phyloP scores from a whole-genome alignment of 1,284 basidiomycete species.

The Papiliotrema terrestris region DNA sequence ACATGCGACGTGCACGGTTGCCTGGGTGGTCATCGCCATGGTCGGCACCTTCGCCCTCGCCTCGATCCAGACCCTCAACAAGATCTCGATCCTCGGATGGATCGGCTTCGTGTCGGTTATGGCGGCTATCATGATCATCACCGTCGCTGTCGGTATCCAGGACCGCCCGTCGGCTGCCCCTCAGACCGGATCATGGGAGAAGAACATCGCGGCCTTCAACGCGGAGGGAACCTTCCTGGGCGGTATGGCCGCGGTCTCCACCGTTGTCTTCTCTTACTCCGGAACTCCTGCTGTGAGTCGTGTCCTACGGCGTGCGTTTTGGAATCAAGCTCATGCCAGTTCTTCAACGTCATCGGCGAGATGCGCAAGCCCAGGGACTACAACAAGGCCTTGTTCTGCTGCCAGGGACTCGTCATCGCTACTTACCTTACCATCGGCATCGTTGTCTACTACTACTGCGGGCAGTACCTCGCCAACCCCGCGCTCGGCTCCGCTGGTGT shows the following conservation, averaged over 20 bases:
- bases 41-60: conserved; percentile 34
- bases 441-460: conserved; percentile 34
- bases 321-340: neutral
- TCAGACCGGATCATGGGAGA: conserved; percentile 27
- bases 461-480: conserved; percentile 47
- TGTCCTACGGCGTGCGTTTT: neutral
- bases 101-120: conserved; percentile 31
- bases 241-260: conserved; percentile 42
- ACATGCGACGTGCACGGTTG: conserved; percentile 45
- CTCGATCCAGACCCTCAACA: conserved; percentile 44
- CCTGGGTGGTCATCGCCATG: conserved; percentile 39
- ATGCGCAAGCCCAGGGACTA: conserved; percentile 25
- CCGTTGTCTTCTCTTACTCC: conserved; percentile 41
- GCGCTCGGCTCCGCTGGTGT: conserved; percentile 49
- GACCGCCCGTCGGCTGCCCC: conserved; percentile 38
- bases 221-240: conserved; percentile 31
- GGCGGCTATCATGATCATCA: conserved; percentile 43
- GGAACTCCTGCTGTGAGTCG: conserved; percentile 10
- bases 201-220: conserved; percentile 22
- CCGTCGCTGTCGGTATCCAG: conserved; percentile 46
- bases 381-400: conserved; percentile 19
- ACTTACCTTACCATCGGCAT: conserved; percentile 33
- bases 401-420: conserved; percentile 33
- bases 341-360: conserved; percentile 17
- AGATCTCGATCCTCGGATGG: conserved; percentile 47